These are phyloP conservation scores for Carnegiea gigantea DNA, from an alignment of 179 eudicot genomes.

Conservation along the genomic window DNA sequence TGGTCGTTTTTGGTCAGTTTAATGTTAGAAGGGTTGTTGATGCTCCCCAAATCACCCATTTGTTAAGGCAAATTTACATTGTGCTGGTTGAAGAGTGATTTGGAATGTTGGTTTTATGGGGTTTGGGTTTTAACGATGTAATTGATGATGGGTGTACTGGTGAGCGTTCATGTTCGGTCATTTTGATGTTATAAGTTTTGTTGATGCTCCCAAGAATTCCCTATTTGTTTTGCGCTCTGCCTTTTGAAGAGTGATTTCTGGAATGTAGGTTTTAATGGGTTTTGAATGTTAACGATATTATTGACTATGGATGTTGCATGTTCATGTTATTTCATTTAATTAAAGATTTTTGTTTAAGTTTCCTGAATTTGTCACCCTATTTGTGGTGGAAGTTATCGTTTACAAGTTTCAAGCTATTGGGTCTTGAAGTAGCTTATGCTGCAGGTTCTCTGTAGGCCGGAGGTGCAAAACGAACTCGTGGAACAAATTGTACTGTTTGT, in stretches of 20 bases:
- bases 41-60: too few relatives aligned
- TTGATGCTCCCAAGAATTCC: too few relatives aligned
- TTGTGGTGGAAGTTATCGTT: neutral
- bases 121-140: too few relatives aligned
- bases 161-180: too few relatives aligned
- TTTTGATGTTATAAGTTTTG: too few relatives aligned
- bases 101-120: too few relatives aligned
- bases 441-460: slow-evolving; percentile 74
- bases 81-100: too few relatives aligned
- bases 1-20: too few relatives aligned
- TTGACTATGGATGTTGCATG: neutral
- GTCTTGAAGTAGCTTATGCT: neutral
- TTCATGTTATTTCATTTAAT: neutral
- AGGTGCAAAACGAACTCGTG: slow-evolving; percentile 69
- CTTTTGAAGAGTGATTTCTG: neutral
- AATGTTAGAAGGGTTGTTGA: too few relatives aligned
- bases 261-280: neutral
- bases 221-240: too few relatives aligned
- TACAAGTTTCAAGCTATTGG: neutral
- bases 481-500: slow-evolving; percentile 68
- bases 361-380: neutral
- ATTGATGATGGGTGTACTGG: too few relatives aligned
- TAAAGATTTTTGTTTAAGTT: neutral
- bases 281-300: neutral
- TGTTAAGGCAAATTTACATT: too few relatives aligned